A percentile compares a stretch with the other conserved stretches of the same genome.
phyloP scores from a whole-genome alignment of 805 yeast species.

The Monosporozyma unispora region DNA sequence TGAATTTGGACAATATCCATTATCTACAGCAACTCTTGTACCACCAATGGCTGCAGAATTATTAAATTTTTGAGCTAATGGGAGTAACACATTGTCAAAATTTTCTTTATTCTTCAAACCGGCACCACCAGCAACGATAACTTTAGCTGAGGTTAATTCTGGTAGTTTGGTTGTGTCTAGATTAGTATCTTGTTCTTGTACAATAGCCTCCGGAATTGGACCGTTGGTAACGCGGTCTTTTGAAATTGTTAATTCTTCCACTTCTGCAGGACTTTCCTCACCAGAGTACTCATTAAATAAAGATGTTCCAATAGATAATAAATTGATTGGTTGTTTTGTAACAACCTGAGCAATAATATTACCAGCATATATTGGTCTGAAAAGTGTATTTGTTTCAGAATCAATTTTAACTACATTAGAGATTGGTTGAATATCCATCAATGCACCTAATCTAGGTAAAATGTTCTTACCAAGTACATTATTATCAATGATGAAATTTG shows the following conservation, averaged over 20 bases:
- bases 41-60: constrained; percentile 85
- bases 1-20: constrained; percentile 92
- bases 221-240: neutral
- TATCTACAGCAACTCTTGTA: constrained; percentile 95
- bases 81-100: constrained; percentile 66
- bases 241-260: constrained; percentile 21
- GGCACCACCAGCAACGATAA: constrained; percentile 87
- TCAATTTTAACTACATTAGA: constrained; percentile 70
- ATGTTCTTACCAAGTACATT: constrained; percentile 84
- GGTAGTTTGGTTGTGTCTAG: constrained; percentile 41
- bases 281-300: constrained; percentile 53
- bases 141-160: constrained; percentile 74
- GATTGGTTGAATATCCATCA: constrained; percentile 78
- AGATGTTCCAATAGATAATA: constrained; percentile 76
- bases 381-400: constrained; percentile 54
- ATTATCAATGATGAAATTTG: constrained; percentile 72
- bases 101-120: constrained; percentile 86
- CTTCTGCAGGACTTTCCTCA: constrained; percentile 38
- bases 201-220: neutral
- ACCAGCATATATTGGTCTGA: constrained; percentile 94
- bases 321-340: constrained; percentile 52
- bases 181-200: neutral
- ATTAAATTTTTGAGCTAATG: constrained; percentile 71
- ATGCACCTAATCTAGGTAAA: constrained; percentile 79
- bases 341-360: constrained; percentile 81